These are phyloP conservation scores for Tremella fuciformis DNA, from an alignment of 768 basidiomycete genomes.

Conservation along the genomic window DNA sequence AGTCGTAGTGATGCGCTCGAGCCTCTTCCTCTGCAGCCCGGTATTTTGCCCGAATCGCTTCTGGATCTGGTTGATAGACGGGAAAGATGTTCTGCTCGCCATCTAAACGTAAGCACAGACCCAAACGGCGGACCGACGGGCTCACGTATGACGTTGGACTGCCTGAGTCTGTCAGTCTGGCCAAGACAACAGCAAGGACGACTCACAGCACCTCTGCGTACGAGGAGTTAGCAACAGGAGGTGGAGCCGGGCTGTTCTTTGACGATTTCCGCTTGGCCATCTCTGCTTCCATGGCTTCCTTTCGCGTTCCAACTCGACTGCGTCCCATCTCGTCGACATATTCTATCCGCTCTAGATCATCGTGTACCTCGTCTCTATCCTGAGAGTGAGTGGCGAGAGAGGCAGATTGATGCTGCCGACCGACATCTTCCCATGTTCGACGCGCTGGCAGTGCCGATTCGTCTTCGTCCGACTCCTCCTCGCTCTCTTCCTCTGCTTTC, in stretches of 20 bases:
- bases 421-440: neutral
- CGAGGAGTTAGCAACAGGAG: constrained; percentile 21
- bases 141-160: constrained; percentile 49
- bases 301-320: constrained; percentile 42
- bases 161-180: constrained; percentile 19
- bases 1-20: constrained; percentile 80
- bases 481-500: constrained; percentile 39
- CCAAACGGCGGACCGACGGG: neutral
- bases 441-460: constrained; percentile 30
- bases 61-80: constrained; percentile 77
- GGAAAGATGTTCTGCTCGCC: constrained; percentile 78
- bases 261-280: constrained; percentile 8
- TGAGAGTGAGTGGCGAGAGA: neutral
- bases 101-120: constrained; percentile 54
- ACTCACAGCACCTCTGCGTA: constrained; percentile 51
- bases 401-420: neutral
- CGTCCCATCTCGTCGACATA: constrained; percentile 51
- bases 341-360: constrained; percentile 37
- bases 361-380: constrained; percentile 18
- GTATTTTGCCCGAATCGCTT: constrained; percentile 53
- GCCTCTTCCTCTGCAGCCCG: constrained; percentile 68
- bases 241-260: neutral
- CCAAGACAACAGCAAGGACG: neutral
- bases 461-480: constrained; percentile 40
- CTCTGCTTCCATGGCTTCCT: constrained; percentile 41